Evolutionary conservation across 345 rosid species (phyloP), one percentile per base, ranked within the genome.

Genomic region (Physaria fendleri): DNA sequence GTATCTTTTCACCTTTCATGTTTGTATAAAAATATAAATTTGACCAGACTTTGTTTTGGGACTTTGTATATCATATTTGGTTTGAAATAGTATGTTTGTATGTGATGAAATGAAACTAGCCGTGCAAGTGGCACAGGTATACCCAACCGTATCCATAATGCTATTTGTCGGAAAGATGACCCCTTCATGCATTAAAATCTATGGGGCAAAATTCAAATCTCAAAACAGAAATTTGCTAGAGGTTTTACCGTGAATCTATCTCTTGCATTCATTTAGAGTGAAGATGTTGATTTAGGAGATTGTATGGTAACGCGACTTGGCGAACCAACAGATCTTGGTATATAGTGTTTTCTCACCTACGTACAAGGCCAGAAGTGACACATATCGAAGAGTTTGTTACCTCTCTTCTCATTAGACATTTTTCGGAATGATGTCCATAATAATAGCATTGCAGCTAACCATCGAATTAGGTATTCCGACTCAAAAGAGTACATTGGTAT

Each of bases 81-180:
- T n/a, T n/a, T n/a, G n/a, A n/a, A 55, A 4, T 56, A 28, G 13
- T 37, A 65, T 14, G 13, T 37, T 56, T 14, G 18, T 18, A 12
- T 12, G 27, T 16, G 35, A 48, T 28, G 20, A 56, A 39, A 29
- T 34, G 12, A n/a, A n/a, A 3, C 11, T 25, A 27, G 58, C 32
- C 50, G 58, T 66, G 45, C 43, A 56, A 37, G 28, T 57, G 59
- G 45, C 44, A 49, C 59, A 66, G 37, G 23, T 66, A 66, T 39
- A 35, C 58, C 29, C 50, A 58, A 49, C 44, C 65, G 65, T 66
- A 66, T 30, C 22, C 44, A 47, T 49, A 57, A 12, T 57, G 22
- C 48, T 48, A 56, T 35, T 45, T 56, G 56, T 45, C 14, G 47
- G 55, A 56, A 46, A 65, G 33, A 46, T 55, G 33, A 35, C 39